These are phyloP conservation scores for Aspergillus ruber DNA, from an alignment of 2,329 filamentous ascomycete genomes.

Conservation along the genomic window DNA sequence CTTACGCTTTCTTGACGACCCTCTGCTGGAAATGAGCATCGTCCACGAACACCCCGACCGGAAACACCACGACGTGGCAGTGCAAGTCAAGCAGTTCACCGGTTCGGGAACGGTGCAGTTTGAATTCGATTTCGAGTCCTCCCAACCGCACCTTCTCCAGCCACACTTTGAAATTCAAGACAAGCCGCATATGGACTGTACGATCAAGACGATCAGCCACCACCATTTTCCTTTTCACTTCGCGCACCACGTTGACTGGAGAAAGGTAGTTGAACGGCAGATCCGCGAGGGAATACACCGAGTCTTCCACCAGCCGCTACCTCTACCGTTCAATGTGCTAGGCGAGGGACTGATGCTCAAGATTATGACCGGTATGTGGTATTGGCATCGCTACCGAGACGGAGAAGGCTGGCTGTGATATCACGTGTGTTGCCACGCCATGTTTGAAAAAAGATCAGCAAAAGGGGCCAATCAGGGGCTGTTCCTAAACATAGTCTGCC, in stretches of 20 bases:
- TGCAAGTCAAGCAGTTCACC: conserved; percentile 8
- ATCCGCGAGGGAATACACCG: conserved; percentile 11
- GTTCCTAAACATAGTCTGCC: background rate
- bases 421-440: background rate
- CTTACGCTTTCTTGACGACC: conserved; percentile 4
- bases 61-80: conserved; percentile 6
- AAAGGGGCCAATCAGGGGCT: background rate
- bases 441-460: background rate
- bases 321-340: conserved; percentile 4
- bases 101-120: conserved; percentile 6
- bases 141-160: conserved; percentile 7
- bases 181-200: conserved; percentile 13
- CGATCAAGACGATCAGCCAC: conserved; percentile 11
- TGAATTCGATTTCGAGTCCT: conserved; percentile 10
- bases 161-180: conserved; percentile 12
- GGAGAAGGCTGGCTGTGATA: background rate
- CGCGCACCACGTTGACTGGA: conserved; percentile 14
- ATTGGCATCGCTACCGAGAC: background rate
- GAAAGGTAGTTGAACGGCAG: conserved; percentile 10
- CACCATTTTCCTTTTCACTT: conserved; percentile 15
- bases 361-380: conserved; percentile 12
- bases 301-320: conserved; percentile 11
- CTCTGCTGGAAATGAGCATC: conserved; percentile 9
- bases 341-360: conserved; percentile 7
- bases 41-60: conserved; percentile 5